Conservation (phyloP, 495 filamentous ascomycete genomes). For the Parmelia sp. region DNA sequence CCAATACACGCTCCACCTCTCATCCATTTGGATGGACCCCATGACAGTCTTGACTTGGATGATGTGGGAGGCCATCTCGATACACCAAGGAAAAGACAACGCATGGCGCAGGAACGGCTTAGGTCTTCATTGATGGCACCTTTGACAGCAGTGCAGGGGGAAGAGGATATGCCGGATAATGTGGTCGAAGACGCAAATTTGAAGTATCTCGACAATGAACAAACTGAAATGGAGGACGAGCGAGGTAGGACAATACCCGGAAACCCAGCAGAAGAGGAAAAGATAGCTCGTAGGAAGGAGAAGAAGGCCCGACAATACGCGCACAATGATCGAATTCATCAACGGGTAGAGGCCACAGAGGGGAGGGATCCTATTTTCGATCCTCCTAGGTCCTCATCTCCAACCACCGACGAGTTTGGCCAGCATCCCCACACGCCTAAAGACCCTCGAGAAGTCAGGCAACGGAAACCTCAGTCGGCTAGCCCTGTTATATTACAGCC, state of each 20-base stretch:
- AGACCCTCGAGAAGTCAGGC: neutral
- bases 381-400: neutral
- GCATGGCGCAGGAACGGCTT: slow-evolving; percentile 12
- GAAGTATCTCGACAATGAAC: neutral
- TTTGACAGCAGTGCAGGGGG: neutral
- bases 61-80: slow-evolving; percentile 53
- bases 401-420: neutral
- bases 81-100: slow-evolving; percentile 55
- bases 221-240: neutral
- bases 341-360: slow-evolving; percentile 7
- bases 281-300: neutral
- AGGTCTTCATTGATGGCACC: slow-evolving; percentile 4
- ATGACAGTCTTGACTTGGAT: slow-evolving; percentile 65
- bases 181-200: neutral
- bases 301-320: neutral
- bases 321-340: slow-evolving; percentile 15
- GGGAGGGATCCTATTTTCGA: neutral
- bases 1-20: slow-evolving; percentile 8
- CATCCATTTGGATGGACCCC: neutral
- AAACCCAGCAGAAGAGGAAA: neutral
- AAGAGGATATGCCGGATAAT: neutral
- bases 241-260: neutral
- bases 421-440: neutral
- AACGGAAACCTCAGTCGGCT: neutral
- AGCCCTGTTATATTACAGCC: slow-evolving; percentile 3